Conservation (phyloP, 768 basidiomycete genomes). For the Clathrus columnatus region DNA sequence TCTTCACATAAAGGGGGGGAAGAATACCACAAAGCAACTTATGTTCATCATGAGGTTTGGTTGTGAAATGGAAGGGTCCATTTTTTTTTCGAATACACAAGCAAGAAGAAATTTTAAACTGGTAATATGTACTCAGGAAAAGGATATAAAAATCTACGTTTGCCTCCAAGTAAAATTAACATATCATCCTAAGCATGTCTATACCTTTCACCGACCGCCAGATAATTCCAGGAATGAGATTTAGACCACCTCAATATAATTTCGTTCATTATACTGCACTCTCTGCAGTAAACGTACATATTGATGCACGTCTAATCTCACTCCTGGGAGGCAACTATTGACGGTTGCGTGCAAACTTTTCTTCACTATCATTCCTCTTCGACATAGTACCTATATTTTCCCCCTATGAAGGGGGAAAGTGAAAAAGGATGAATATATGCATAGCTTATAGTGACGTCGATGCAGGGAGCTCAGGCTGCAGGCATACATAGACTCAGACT, state of each 20-base stretch:
- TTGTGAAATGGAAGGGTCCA: not conserved
- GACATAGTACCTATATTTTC: no score
- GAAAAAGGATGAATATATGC: no score
- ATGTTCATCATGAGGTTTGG: no score
- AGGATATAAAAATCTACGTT: not conserved
- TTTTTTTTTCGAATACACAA: not conserved
- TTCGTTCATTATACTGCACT: not conserved
- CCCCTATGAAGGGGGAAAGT: no score
- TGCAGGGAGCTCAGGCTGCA: no score
- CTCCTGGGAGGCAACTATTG: not conserved
- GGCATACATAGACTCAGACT: no score
- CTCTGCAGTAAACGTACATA: not conserved
- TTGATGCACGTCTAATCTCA: slow-evolving; percentile 9
- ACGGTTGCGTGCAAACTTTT: not conserved
- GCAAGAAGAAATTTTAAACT: no score
- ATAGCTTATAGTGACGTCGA: no score
- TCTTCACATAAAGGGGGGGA: not conserved
- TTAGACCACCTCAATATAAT: not conserved
- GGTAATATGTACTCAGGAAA: not conserved
- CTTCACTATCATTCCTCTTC: not conserved
- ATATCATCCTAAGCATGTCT: no score
- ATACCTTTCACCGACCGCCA: not conserved
- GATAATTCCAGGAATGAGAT: not conserved
- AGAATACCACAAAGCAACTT: not conserved
- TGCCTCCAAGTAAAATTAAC: no score